Conservation (phyloP, 148 eudicot genomes). For the Camellia lanceoleosa region DNA sequence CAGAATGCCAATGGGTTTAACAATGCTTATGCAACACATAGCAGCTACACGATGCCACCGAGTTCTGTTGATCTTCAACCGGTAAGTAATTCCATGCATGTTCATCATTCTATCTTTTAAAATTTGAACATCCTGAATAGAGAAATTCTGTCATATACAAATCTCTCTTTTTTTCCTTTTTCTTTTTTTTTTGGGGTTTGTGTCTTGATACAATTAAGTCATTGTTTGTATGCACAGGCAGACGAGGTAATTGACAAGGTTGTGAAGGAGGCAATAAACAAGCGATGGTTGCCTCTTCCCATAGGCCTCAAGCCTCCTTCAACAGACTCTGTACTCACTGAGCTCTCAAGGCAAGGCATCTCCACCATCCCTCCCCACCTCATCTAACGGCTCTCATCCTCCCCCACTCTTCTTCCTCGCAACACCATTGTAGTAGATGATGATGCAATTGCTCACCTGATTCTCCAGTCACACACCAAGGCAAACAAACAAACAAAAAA, state of each 20-base stretch:
- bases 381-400: constrained; percentile 25
- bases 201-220: too few species aligned
- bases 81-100: constrained; percentile 50
- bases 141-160: background rate
- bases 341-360: constrained; percentile 74
- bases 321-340: constrained; percentile 60
- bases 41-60: constrained; percentile 24
- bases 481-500: background rate
- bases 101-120: background rate
- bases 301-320: constrained; percentile 84
- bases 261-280: constrained; percentile 85
- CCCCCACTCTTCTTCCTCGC: background rate
- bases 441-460: background rate
- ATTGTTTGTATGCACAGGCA: constrained; percentile 36
- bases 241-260: constrained; percentile 75
- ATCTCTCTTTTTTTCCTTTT: too few species aligned
- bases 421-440: background rate
- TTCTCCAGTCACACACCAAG: background rate
- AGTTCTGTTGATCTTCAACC: constrained; percentile 44
- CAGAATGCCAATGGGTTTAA: constrained; percentile 39
- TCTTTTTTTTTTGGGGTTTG: too few species aligned
- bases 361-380: constrained; percentile 45
- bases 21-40: constrained; percentile 17
- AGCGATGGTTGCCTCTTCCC: constrained; percentile 84
- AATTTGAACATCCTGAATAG: background rate